Conservation (phyloP, 2,329 filamentous ascomycete genomes). For the Phialophora expanda region DNA sequence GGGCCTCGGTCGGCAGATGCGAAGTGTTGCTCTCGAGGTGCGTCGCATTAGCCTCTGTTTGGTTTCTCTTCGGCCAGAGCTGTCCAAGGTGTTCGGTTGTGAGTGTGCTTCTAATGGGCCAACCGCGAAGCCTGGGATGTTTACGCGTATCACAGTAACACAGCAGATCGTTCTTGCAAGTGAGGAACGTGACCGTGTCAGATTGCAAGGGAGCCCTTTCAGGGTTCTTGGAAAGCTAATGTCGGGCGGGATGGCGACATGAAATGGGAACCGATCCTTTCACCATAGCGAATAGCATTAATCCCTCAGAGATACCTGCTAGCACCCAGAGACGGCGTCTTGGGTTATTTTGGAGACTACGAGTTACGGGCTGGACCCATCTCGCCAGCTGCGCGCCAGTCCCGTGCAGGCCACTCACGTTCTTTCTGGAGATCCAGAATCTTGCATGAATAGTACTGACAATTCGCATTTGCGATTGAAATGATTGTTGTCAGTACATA, state of each 20-base stretch:
- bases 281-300: slow-evolving; percentile 26
- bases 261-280: neutral
- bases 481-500: slow-evolving; percentile 7
- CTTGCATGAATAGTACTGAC: slow-evolving; percentile 17
- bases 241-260: neutral
- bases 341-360: slow-evolving; percentile 10
- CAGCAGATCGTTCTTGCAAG: neutral
- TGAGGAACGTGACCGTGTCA: neutral
- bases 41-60: slow-evolving; percentile 32
- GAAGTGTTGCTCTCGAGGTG: slow-evolving; percentile 11
- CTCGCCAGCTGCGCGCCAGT: neutral
- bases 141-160: neutral
- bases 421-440: slow-evolving; percentile 15
- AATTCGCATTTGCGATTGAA: slow-evolving; percentile 20
- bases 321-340: slow-evolving; percentile 25
- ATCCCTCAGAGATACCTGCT: slow-evolving; percentile 34
- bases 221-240: neutral
- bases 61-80: neutral
- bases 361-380: slow-evolving; percentile 9
- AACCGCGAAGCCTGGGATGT: neutral
- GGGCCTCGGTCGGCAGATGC: slow-evolving; percentile 16
- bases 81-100: neutral
- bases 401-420: slow-evolving; percentile 3
- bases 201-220: neutral
- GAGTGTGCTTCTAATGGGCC: neutral